Evolutionary conservation across 140 eudicot genomes (phyloP).

Genomic region (Senecio squalidus): DNA sequence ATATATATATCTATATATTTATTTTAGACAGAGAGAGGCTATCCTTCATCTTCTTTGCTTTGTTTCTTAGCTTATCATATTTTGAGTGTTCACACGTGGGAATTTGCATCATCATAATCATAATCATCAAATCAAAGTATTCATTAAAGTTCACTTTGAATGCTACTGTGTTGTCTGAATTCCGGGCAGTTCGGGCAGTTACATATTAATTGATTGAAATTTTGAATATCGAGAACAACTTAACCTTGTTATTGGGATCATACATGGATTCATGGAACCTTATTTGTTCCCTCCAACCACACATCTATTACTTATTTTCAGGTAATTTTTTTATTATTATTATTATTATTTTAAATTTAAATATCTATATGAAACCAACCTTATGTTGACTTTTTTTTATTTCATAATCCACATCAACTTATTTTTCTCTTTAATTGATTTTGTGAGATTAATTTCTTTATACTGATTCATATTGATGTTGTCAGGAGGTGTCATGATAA

Average conservation of each 20-base stretch:
- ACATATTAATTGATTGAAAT: slow-evolving; percentile 14
- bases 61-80: too few relatives aligned
- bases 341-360: background rate
- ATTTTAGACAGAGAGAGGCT: too few relatives aligned
- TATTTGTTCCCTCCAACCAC: slow-evolving; percentile 63
- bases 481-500: too few relatives aligned
- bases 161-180: slow-evolving; percentile 13
- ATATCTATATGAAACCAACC: background rate
- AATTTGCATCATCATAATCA: slow-evolving; percentile 11
- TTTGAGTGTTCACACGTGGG: too few relatives aligned
- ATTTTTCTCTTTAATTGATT: too few relatives aligned
- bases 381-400: slow-evolving; percentile 25
- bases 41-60: too few relatives aligned
- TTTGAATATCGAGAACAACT: slow-evolving; percentile 14
- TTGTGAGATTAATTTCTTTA: too few relatives aligned
- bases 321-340: slow-evolving; percentile 30
- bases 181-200: slow-evolving; percentile 35
- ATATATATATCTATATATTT: too few relatives aligned
- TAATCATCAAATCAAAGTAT: slow-evolving; percentile 13
- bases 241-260: slow-evolving; percentile 57
- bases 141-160: slow-evolving; percentile 19
- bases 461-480: too few relatives aligned
- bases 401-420: slow-evolving; percentile 11
- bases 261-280: slow-evolving; percentile 38
- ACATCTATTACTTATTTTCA: slow-evolving; percentile 54